Percentiles rank a stretch among this genome's conserved stretches.
Conservation (phyloP, 108 stramenopile species). For the Skeletonema marinoi region DNA sequence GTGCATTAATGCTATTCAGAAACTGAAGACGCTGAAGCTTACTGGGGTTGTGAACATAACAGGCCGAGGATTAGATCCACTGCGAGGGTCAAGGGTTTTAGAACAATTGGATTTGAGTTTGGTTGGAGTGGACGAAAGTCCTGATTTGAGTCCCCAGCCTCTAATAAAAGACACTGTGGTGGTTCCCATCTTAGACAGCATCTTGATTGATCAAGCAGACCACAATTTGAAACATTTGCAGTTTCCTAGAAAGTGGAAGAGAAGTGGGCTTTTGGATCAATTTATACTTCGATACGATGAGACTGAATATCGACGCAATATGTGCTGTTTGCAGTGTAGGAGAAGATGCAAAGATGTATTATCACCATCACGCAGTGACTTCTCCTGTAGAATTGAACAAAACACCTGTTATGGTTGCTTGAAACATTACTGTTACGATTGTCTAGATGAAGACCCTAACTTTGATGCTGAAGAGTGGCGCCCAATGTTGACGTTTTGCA, state of each 20-base stretch:
- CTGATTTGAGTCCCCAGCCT: background rate
- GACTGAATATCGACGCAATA: too few relatives aligned
- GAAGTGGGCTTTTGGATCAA: too few relatives aligned
- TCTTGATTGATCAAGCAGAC: background rate
- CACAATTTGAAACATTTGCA: background rate
- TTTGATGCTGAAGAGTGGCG: too few relatives aligned
- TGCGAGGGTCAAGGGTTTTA: background rate
- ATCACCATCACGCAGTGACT: too few relatives aligned
- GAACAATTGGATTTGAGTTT: background rate
- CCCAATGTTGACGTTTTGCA: too few relatives aligned
- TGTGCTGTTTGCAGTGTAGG: too few relatives aligned
- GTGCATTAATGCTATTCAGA: background rate
- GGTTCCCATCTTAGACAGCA: background rate
- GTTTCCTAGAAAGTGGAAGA: background rate
- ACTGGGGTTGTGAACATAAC: background rate
- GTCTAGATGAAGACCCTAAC: too few relatives aligned
- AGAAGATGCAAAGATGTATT: too few relatives aligned
- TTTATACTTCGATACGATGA: too few relatives aligned
- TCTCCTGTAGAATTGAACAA: too few relatives aligned
- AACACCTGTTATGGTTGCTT: too few relatives aligned
- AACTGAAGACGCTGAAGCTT: background rate
- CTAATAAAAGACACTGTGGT: background rate
- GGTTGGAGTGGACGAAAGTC: background rate
- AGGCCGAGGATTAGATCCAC: background rate
- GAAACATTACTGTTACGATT: too few relatives aligned